A percentile compares a stretch with the other conserved stretches of the same genome.
phyloP scores from a whole-genome alignment of 2,329 filamentous ascomycete species.

The Verticillium nubilum region DNA sequence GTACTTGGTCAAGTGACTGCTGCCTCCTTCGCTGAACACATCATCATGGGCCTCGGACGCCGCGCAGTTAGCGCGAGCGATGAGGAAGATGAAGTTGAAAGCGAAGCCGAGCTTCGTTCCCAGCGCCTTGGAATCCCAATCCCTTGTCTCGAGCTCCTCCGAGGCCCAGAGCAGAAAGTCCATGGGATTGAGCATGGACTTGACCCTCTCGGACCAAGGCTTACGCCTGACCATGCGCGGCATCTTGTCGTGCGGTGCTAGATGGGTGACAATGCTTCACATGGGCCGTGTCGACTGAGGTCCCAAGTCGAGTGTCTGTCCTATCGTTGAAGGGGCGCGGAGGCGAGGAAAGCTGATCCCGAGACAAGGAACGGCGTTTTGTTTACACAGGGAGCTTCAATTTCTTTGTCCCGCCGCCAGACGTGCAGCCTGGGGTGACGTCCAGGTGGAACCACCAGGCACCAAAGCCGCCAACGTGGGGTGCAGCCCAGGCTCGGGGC shows the following conservation, averaged over 20 bases:
- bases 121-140: conserved; percentile 80
- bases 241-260: conserved; percentile 32
- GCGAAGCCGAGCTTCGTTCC: conserved; percentile 69
- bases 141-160: conserved; percentile 85
- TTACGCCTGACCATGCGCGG: conserved; percentile 76
- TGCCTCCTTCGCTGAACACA: conserved; percentile 70
- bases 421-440: conserved; percentile 2
- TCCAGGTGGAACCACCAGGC: conserved; percentile 1
- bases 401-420: neutral
- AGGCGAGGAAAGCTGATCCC: neutral
- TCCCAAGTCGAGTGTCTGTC: neutral
- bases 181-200: conserved; percentile 74
- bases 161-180: conserved; percentile 89
- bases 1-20: conserved; percentile 59
- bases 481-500: neutral
- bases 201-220: conserved; percentile 75
- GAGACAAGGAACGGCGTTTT: neutral
- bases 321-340: neutral
- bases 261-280: neutral
- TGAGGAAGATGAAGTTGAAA: conserved; percentile 73
- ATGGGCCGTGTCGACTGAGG: neutral
- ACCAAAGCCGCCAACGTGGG: neutral
- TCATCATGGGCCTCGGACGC: conserved; percentile 58
- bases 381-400: conserved; percentile 3
- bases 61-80: conserved; percentile 74